Percentiles rank a stretch among this genome's conserved stretches.
Evolutionary conservation across 176 grass and related monocot genomes (phyloP).

Genomic region (Avena insularis): DNA sequence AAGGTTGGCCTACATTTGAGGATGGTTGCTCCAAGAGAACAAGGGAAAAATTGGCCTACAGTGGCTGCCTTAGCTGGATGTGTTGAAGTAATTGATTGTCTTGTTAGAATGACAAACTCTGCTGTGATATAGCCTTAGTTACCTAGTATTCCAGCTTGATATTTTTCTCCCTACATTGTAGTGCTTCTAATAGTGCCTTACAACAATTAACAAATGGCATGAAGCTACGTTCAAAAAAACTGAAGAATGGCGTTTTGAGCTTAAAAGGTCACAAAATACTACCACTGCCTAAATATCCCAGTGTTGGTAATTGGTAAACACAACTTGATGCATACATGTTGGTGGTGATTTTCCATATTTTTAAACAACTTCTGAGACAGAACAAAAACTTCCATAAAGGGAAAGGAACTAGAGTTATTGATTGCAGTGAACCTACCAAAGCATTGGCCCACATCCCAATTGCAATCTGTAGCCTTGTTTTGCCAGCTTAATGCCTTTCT

Average conservation of each 20-base stretch:
- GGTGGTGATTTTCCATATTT: not conserved
- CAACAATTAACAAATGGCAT: not conserved
- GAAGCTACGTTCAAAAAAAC: not conserved
- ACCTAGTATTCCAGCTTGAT: slow-evolving; percentile 43
- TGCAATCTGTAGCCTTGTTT: slow-evolving; percentile 80
- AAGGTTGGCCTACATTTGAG: not conserved
- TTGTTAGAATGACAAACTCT: slow-evolving; percentile 19
- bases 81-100: not conserved
- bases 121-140: slow-evolving; percentile 31
- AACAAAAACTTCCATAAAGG: not conserved
- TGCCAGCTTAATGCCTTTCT: slow-evolving; percentile 78
- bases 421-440: slow-evolving; percentile 58
- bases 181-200: not conserved
- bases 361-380: not conserved
- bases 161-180: slow-evolving; percentile 41
- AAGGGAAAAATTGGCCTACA: not conserved
- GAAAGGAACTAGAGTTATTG: slow-evolving; percentile 13
- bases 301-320: not conserved
- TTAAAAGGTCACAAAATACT: not conserved
- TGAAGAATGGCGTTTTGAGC: not conserved
- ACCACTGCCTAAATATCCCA: not conserved
- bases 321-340: not conserved
- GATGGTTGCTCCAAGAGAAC: not conserved
- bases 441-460: slow-evolving; percentile 96
- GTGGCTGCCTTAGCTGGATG: not conserved